Percentiles rank a stretch among this genome's conserved stretches.
These are phyloP conservation scores for Stentor roeselii DNA, from an alignment of 73 alveolate species.

Conservation along the genomic window DNA sequence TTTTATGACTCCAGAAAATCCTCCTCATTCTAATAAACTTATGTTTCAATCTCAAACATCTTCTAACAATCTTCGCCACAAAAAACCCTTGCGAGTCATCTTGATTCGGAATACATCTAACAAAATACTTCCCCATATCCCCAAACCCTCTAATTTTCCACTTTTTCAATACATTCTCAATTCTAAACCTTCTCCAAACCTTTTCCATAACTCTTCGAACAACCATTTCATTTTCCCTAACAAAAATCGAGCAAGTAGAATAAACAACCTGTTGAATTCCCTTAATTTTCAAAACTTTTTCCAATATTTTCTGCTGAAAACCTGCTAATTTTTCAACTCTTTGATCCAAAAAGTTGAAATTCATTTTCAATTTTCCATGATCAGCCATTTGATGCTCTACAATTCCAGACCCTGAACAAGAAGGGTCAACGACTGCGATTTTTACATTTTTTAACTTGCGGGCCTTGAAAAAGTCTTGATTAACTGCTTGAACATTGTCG, in stretches of 20 bases:
- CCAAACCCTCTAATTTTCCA: constrained; percentile 25
- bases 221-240: constrained; percentile 44
- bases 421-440: constrained; percentile 47
- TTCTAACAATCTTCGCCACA: neutral
- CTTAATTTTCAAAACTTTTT: constrained; percentile 29
- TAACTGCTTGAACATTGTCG: constrained; percentile 20
- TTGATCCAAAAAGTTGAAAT: constrained; percentile 24
- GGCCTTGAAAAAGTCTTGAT: constrained; percentile 38
- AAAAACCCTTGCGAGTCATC: constrained; percentile 20
- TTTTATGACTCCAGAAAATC: too few relatives aligned
- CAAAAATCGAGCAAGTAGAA: constrained; percentile 47
- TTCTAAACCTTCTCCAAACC: neutral
- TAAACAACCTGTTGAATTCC: constrained; percentile 36
- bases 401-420: constrained; percentile 56
- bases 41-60: neutral
- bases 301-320: constrained; percentile 40
- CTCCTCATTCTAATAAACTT: too few relatives aligned
- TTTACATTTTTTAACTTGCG: constrained; percentile 6
- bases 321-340: constrained; percentile 37
- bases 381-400: constrained; percentile 30
- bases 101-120: neutral
- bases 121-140: neutral
- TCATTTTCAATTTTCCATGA: constrained; percentile 20
- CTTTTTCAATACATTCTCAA: neutral
- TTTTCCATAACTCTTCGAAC: constrained; percentile 34